Evolutionary conservation across 768 basidiomycete genomes (phyloP).

Genomic region (Myochromella boudieri): DNA sequence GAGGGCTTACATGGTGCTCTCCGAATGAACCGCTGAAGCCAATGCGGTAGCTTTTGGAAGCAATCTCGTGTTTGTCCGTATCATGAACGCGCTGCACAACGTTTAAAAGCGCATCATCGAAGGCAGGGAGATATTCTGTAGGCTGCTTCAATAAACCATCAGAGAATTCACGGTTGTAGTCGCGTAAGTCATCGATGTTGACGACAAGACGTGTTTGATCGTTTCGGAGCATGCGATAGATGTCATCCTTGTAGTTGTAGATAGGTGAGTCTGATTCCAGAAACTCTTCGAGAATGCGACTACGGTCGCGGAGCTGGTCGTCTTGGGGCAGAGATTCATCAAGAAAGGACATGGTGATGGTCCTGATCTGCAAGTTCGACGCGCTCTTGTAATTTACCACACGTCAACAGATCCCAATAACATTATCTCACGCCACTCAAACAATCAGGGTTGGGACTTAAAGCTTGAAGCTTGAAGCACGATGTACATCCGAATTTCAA

Average conservation of each 20-base stretch:
- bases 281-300: slow-evolving; percentile 82
- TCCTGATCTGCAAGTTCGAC: not conserved
- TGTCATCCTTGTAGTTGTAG: slow-evolving; percentile 85
- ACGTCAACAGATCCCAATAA: slow-evolving; percentile 15
- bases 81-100: slow-evolving; percentile 77
- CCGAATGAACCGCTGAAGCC: slow-evolving; percentile 97
- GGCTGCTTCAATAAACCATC: slow-evolving; percentile 91
- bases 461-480: too few relatives aligned
- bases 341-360: slow-evolving; percentile 38
- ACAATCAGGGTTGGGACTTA: too few relatives aligned
- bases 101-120: slow-evolving; percentile 79
- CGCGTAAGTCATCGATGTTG: slow-evolving; percentile 94
- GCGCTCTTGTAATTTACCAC: not conserved
- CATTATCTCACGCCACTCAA: too few relatives aligned
- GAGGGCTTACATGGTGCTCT: slow-evolving; percentile 95
- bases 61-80: slow-evolving; percentile 76
- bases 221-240: slow-evolving; percentile 76
- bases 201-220: slow-evolving; percentile 89
- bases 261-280: slow-evolving; percentile 63
- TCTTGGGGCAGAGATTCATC: slow-evolving; percentile 69
- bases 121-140: slow-evolving; percentile 81
- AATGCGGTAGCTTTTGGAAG: slow-evolving; percentile 79
- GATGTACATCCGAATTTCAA: too few relatives aligned
- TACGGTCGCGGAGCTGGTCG: slow-evolving; percentile 70
- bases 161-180: slow-evolving; percentile 84